Evolutionary conservation across 2,329 filamentous ascomycete genomes (phyloP).

Genomic region (Nakataea oryzae): DNA sequence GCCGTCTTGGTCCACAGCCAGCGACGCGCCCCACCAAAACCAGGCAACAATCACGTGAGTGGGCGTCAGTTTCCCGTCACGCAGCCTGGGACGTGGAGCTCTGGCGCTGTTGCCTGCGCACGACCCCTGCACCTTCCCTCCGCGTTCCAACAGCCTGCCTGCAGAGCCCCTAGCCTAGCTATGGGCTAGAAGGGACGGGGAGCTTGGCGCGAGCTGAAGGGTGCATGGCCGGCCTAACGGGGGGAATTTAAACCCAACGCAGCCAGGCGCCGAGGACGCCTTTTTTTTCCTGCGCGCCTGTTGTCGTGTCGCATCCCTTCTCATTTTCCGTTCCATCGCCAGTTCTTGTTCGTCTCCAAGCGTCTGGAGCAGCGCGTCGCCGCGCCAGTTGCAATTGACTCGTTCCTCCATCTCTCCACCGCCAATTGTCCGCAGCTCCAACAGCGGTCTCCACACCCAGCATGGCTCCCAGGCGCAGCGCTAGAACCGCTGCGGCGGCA

Average conservation of each 20-base stretch:
- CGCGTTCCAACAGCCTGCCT: not conserved
- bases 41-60: not conserved
- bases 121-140: not conserved
- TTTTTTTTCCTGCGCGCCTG: not conserved
- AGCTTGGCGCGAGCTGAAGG: not conserved
- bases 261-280: not conserved
- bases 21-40: not conserved
- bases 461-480: conserved; percentile 4
- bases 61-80: not conserved
- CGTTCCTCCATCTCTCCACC: not conserved
- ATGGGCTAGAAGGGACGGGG: too few species aligned
- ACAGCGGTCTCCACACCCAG: not conserved
- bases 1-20: too few species aligned
- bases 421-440: too few species aligned
- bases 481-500: not conserved
- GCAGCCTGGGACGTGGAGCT: not conserved
- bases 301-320: too few species aligned
- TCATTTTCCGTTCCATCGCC: not conserved
- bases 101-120: not conserved
- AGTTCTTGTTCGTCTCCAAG: not conserved
- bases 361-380: not conserved
- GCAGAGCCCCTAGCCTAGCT: too few species aligned
- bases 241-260: not conserved
- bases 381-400: not conserved
- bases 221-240: too few species aligned